Percentiles rank a stretch among this genome's conserved stretches.
Evolutionary conservation across 192 early-diverging fungal genomes (phyloP).

Genomic region (Coemansia sp.): DNA sequence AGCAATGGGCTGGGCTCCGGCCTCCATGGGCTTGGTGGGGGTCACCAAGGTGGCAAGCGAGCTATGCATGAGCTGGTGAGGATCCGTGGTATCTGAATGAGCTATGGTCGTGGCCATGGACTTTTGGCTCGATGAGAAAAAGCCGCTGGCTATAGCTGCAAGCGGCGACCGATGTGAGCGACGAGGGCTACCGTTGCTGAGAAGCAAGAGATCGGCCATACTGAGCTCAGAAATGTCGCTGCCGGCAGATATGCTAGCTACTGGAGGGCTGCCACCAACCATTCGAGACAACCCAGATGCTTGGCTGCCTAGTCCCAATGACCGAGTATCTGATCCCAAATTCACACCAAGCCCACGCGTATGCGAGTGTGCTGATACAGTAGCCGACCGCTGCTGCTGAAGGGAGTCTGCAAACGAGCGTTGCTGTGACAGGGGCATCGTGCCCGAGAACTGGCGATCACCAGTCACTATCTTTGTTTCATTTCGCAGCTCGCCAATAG

Average conservation of each 20-base stretch:
- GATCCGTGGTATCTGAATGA: not conserved
- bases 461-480: not conserved
- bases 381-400: not conserved
- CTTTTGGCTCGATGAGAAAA: slow-evolving; percentile 46
- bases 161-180: slow-evolving; percentile 35
- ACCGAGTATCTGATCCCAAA: not conserved
- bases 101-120: slow-evolving; percentile 22
- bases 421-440: slow-evolving; percentile 1
- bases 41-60: slow-evolving; percentile 7
- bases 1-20: not conserved
- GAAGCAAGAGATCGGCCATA: slow-evolving; percentile 9
- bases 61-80: not conserved
- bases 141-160: slow-evolving; percentile 25
- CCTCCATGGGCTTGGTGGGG: not conserved
- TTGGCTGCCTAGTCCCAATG: slow-evolving; percentile 21
- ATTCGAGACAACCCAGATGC: slow-evolving; percentile 31
- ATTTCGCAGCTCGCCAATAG: not conserved
- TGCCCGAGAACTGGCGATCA: not conserved
- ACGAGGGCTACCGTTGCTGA: slow-evolving; percentile 12
- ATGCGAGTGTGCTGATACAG: not conserved
- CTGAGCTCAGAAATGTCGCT: slow-evolving; percentile 12
- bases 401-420: not conserved
- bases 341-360: not conserved
- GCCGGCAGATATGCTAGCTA: not conserved
- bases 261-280: slow-evolving; percentile 5